Conservation (phyloP, 2,329 filamentous ascomycete species). For the Cladosporium oxysporum region DNA sequence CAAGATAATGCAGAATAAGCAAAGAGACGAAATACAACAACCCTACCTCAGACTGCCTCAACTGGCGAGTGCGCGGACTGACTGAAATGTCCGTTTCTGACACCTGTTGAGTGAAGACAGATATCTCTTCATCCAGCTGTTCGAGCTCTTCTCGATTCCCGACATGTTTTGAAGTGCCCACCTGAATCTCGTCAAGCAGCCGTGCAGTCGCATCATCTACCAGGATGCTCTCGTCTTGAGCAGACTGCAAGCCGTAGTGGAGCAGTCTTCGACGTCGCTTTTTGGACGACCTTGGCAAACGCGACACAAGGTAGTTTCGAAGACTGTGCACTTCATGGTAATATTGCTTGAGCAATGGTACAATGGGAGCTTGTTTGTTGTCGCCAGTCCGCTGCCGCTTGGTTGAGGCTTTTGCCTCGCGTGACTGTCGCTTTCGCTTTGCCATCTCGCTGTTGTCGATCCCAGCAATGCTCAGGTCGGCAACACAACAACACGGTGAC, state of each 20-base stretch:
- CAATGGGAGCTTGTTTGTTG: conserved; percentile 11
- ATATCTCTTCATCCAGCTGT: conserved; percentile 51
- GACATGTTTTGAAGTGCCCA: conserved; percentile 55
- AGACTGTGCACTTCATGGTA: conserved; percentile 33
- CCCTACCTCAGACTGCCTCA: conserved; percentile 48
- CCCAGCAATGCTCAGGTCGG: neutral
- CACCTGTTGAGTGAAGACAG: conserved; percentile 48
- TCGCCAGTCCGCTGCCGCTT: conserved; percentile 9
- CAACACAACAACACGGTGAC: neutral
- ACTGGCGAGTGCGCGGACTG: conserved; percentile 28
- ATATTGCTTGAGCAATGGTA: conserved; percentile 29
- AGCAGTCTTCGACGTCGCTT: conserved; percentile 29
- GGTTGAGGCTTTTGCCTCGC: neutral
- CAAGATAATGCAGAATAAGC: conserved; percentile 42
- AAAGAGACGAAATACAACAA: conserved; percentile 4
- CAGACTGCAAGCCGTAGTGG: conserved; percentile 26
- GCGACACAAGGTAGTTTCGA: conserved; percentile 32
- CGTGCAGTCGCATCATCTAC: conserved; percentile 45
- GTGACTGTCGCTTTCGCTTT: conserved; percentile 17
- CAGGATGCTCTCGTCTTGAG: neutral
- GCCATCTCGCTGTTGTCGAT: neutral
- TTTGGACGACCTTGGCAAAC: conserved; percentile 26
- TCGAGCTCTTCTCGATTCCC: conserved; percentile 46
- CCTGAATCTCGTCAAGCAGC: conserved; percentile 69
- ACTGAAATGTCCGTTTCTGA: conserved; percentile 32